Percentiles rank a stretch among this genome's conserved stretches.
Conservation (phyloP, 2,329 filamentous ascomycete species). For the Cytospora paraplurivora region DNA sequence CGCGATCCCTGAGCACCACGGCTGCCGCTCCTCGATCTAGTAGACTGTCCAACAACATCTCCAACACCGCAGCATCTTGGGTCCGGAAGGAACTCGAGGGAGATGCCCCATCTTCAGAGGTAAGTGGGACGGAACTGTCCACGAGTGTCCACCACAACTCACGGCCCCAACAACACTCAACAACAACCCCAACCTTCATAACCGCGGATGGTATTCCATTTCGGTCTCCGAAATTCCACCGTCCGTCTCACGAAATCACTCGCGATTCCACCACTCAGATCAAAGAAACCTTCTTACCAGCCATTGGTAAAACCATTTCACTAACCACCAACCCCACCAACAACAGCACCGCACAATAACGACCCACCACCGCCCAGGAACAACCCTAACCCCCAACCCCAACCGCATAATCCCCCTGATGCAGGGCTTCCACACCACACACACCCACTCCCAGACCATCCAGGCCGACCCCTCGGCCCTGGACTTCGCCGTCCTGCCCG, state of each 20-base stretch:
- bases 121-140: conserved; percentile 6
- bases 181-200: background rate
- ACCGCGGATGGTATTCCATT: background rate
- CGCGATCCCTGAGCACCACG: conserved; percentile 49
- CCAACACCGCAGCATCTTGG: conserved; percentile 43
- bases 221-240: conserved; percentile 15
- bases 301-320: conserved; percentile 23
- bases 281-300: conserved; percentile 1
- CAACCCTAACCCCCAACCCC: conserved; percentile 37
- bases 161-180: background rate
- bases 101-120: conserved; percentile 21
- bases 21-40: conserved; percentile 40
- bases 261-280: background rate
- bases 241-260: background rate
- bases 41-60: conserved; percentile 40
- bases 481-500: conserved; percentile 57
- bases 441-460: conserved; percentile 39
- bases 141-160: conserved; percentile 1
- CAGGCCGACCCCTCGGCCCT: conserved; percentile 43
- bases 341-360: conserved; percentile 44
- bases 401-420: conserved; percentile 58
- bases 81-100: conserved; percentile 52
- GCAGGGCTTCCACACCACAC: conserved; percentile 61
- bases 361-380: conserved; percentile 48
- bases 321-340: conserved; percentile 32